Evolutionary conservation across 169 alveolate genomes (phyloP).

Genomic region (Cryptosporidium andersoni): DNA sequence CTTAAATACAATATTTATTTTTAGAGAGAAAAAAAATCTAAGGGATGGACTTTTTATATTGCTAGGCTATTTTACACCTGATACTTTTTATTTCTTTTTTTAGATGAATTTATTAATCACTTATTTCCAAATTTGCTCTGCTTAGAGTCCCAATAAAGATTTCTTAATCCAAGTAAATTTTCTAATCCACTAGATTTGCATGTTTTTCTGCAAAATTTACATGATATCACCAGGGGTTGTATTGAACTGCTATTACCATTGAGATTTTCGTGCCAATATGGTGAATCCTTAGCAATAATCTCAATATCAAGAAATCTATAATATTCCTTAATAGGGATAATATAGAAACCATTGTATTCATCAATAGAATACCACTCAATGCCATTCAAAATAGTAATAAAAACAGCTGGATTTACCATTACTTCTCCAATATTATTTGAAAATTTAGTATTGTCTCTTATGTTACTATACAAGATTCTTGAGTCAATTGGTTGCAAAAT

Average conservation of each 20-base stretch:
- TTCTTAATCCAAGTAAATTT: slow-evolving; percentile 39
- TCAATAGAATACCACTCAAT: slow-evolving; percentile 68
- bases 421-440: slow-evolving; percentile 35
- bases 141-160: slow-evolving; percentile 44
- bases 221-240: slow-evolving; percentile 39
- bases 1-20: not conserved
- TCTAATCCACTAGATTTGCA: slow-evolving; percentile 49
- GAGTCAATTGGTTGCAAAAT: slow-evolving; percentile 66
- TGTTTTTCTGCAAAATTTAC: slow-evolving; percentile 56
- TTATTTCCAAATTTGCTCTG: not conserved
- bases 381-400: slow-evolving; percentile 43
- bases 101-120: not conserved
- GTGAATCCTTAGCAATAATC: slow-evolving; percentile 66
- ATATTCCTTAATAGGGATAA: slow-evolving; percentile 60
- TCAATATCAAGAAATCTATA: slow-evolving; percentile 63
- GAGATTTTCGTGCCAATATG: slow-evolving; percentile 63
- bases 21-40: not conserved
- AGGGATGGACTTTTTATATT: not conserved
- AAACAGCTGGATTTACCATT: slow-evolving; percentile 66
- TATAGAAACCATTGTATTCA: slow-evolving; percentile 59
- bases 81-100: not conserved
- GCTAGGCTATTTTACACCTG: not conserved
- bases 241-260: slow-evolving; percentile 21
- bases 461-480: slow-evolving; percentile 23
- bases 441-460: not conserved